Evolutionary conservation across 192 early-diverging fungal species (phyloP).

Genomic region (Coemansia guatemalensis): DNA sequence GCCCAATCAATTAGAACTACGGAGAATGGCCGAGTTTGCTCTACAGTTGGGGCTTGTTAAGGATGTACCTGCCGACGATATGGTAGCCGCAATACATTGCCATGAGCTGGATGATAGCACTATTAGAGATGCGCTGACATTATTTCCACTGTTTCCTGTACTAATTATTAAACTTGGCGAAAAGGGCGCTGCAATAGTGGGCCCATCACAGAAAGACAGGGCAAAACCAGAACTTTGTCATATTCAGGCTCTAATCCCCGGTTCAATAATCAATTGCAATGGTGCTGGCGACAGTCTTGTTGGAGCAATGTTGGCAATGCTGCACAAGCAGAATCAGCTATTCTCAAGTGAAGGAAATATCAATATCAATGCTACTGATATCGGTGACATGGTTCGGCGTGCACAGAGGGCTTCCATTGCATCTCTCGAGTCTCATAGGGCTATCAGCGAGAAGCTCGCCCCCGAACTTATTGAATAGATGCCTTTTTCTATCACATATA

Average conservation of each 20-base stretch:
- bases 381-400: constrained; percentile 23
- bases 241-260: constrained; percentile 20
- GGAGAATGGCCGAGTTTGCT: constrained; percentile 54
- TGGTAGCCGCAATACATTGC: constrained; percentile 14
- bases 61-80: constrained; percentile 6
- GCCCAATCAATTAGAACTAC: constrained; percentile 74
- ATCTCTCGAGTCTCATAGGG: constrained; percentile 31
- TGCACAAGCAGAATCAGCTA: constrained; percentile 4
- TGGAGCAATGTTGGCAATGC: constrained; percentile 61
- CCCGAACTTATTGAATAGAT: constrained; percentile 10
- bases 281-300: constrained; percentile 64
- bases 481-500: too few relatives aligned
- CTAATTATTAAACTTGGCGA: constrained; percentile 70
- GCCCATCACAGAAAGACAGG: constrained; percentile 12
- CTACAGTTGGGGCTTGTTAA: constrained; percentile 15
- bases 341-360: constrained; percentile 6
- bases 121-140: constrained; percentile 32
- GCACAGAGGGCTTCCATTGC: constrained; percentile 42
- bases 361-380: constrained; percentile 5
- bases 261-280: constrained; percentile 26
- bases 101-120: constrained; percentile 6
- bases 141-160: constrained; percentile 56
- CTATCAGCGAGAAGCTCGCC: constrained; percentile 31
- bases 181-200: constrained; percentile 57
- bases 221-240: constrained; percentile 10